Percentiles rank a stretch among this genome's conserved stretches.
phyloP scores from a whole-genome alignment of 768 basidiomycete genomes.

The Mycena epipterygia region DNA sequence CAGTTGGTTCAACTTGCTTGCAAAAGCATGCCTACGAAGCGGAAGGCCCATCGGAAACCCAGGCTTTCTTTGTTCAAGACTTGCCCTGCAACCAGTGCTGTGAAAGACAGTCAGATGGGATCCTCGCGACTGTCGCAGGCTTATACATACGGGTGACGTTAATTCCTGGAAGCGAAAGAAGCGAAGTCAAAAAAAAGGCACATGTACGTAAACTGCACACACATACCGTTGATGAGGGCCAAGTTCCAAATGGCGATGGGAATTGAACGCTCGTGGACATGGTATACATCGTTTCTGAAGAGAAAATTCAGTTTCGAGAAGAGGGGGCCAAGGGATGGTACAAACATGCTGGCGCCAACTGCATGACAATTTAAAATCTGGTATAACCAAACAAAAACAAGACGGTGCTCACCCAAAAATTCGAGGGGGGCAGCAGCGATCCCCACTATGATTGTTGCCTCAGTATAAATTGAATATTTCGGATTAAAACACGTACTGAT shows the following conservation, averaged over 20 bases:
- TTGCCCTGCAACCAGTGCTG: constrained; percentile 21
- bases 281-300: constrained; percentile 26
- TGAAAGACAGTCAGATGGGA: not conserved
- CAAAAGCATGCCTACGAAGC: not conserved
- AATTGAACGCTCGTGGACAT: constrained; percentile 26
- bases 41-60: constrained; percentile 31
- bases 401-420: constrained; percentile 3
- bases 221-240: constrained; percentile 21
- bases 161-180: not conserved
- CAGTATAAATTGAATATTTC: not conserved
- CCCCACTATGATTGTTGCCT: constrained; percentile 1
- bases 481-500: not conserved
- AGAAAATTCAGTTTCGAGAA: not conserved
- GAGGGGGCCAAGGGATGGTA: not conserved
- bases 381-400: not conserved
- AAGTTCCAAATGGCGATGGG: constrained; percentile 26
- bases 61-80: constrained; percentile 15
- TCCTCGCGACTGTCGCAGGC: not conserved
- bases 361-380: not conserved
- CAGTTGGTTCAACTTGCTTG: not conserved
- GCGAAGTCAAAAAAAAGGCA: not conserved
- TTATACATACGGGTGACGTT: constrained; percentile 18
- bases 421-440: constrained; percentile 28
- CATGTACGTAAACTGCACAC: not conserved
- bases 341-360: constrained; percentile 31